Base-by-base conservation (phyloP, 208 protist genomes). In the Trypanosoma avium region DNA sequence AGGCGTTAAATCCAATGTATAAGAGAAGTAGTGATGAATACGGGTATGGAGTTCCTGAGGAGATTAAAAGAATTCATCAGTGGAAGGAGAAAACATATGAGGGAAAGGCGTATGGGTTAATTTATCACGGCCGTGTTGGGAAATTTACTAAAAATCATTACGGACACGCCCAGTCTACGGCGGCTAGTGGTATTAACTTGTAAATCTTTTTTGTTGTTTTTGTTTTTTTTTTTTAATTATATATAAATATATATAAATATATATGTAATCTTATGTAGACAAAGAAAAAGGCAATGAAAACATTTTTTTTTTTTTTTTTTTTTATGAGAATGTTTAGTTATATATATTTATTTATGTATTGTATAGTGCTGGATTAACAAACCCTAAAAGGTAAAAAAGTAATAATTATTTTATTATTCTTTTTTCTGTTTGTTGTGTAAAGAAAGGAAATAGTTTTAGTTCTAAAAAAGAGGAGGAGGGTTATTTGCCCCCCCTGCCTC, bases 101-200 rank as follows among this genome's bases (percentile, higher is more conserved):
- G 15, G 89, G 89, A 15, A 79, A 76, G 75, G 77, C 82, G 70
- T 92, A 86, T 71, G 89, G 89, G 29, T 66, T 81, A 26, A 76
- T 86, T 53, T 95, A 91, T 43, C 73, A 91, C 52, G 86, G 89
- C 13, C 61, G 82, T 10, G 67, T 78, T 9, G 81, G 78, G 2
- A 88, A 88, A 60, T 81, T 84, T 52, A 90, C 88, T 45, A 71
- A 73, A 57, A 77, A 76, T 43, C 71, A 77, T 29, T 52, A 57
- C 17, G 79, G 73, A 22, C 68, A 70, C 7, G 63, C 61, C 12
- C 73, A 74, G 52, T 81, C 53, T 21, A 74, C 22, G 46, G 76
- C 77, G 2, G 81, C 88, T 0, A 92, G 81, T 24, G 78, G 82
- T 1, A 92, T 95, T 42, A 95, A 95, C 49, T 59, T 94, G 13